These are phyloP conservation scores for Aphanomyces stellatus DNA, from an alignment of 352 stramenopile genomes.

Conservation along the genomic window DNA sequence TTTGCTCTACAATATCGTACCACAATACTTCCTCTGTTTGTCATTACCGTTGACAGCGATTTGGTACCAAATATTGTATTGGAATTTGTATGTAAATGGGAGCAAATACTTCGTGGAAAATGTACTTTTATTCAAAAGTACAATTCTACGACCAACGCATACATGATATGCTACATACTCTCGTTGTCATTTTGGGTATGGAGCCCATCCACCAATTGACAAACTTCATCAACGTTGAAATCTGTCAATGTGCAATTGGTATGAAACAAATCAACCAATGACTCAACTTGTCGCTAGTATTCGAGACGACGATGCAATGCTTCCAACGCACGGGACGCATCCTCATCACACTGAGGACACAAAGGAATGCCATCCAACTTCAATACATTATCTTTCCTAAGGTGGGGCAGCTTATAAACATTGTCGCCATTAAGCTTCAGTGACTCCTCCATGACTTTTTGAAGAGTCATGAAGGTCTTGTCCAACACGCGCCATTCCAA, in stretches of 20 bases:
- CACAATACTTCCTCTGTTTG: too few relatives aligned
- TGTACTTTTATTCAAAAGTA: not conserved
- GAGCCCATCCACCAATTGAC: not conserved
- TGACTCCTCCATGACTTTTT: not conserved
- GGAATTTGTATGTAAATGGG: too few relatives aligned
- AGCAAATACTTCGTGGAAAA: too few relatives aligned
- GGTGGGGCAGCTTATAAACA: not conserved
- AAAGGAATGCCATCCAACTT: not conserved
- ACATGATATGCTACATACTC: not conserved
- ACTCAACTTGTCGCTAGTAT: not conserved
- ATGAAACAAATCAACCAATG: not conserved
- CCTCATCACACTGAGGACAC: not conserved
- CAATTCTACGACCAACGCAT: not conserved
- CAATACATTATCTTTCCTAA: not conserved
- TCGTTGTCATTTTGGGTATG: not conserved
- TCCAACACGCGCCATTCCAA: not conserved
- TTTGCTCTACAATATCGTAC: too few relatives aligned
- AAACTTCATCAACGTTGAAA: not conserved
- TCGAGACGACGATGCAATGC: not conserved
- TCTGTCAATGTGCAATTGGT: not conserved
- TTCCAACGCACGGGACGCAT: not conserved
- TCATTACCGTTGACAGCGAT: too few relatives aligned
- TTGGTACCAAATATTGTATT: too few relatives aligned
- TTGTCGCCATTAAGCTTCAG: not conserved
- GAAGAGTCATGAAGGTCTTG: not conserved